Evolutionary conservation across 2,329 filamentous ascomycete genomes (phyloP), one percentile per base, ranked within the genome.

Genomic region (Shiraia bambusicola): DNA sequence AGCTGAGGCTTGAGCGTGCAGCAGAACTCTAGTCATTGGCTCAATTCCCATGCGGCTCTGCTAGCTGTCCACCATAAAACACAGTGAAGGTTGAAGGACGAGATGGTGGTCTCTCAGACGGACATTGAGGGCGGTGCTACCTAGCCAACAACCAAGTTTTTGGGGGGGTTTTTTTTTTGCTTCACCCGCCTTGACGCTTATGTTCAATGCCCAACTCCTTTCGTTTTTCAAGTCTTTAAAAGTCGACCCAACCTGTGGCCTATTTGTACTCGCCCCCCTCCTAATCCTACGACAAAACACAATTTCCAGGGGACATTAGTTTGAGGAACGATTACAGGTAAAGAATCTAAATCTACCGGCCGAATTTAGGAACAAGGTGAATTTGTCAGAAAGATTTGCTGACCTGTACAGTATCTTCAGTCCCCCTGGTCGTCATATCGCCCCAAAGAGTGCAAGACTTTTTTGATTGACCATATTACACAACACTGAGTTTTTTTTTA

Each of bases 11-110:
- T 35, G 46, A 35, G 27, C 28, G 44, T 42, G 45, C 41, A 40
- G 38, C 27, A 22, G 26, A 19, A 26, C 25, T 42, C 36, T 50
- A n/a, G n/a, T n/a, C 25, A 54, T 56, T 48, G 40, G 45, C 43
- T 37, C 38, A 14, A 34, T 8, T 8, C 25, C n/a, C 14, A 63
- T 67, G 65, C 60, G 65, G 65, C 65, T 67, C 65, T 67, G 65
- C 63, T 44, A 56, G 17, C 13, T 42, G 38, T 41, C 40, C 27
- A 54, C 45, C 59, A 65, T 67, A 66, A 66, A 66, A 55, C 47
- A 57, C 16, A 42, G 47, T 34, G 45, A 38, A 50, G 41, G 55
- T 55, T 53, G 30, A 44, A 47, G 47, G 37, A 49, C 46, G 36
- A 50, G 44, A 17, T 42, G 45, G 45, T 50, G 46, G 41, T 47